Conservation (phyloP, 352 stramenopile genomes). For the Thalassiosira exigua region DNA sequence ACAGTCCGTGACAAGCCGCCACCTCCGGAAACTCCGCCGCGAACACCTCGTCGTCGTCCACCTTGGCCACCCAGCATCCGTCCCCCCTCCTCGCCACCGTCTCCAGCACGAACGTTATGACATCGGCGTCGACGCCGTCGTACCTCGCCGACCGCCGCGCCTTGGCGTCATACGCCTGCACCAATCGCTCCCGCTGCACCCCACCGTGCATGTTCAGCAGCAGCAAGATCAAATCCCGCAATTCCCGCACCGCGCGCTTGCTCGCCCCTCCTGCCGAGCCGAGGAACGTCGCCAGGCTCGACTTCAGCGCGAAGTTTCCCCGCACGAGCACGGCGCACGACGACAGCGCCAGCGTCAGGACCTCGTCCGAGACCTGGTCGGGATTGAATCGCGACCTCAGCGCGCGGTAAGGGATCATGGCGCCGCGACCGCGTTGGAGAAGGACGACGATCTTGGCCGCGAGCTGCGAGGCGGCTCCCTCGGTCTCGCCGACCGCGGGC, state of each 20-base stretch:
- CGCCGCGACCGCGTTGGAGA: slow-evolving; percentile 61
- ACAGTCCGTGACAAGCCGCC: slow-evolving; percentile 57
- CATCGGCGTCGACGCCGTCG: slow-evolving; percentile 47
- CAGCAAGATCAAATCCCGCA: slow-evolving; percentile 74
- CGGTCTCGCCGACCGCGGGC: slow-evolving; percentile 1
- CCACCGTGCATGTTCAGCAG: slow-evolving; percentile 71
- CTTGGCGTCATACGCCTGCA: slow-evolving; percentile 16
- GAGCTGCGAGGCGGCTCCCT: slow-evolving; percentile 41
- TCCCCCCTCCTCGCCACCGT: slow-evolving; percentile 59
- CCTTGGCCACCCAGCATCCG: slow-evolving; percentile 68
- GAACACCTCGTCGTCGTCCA: slow-evolving; percentile 73
- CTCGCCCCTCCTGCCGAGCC: slow-evolving; percentile 2
- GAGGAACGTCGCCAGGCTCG: slow-evolving; percentile 46
- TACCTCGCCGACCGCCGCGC: slow-evolving; percentile 19
- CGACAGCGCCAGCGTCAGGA: slow-evolving; percentile 64
- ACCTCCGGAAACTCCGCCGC: slow-evolving; percentile 54
- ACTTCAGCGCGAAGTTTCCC: slow-evolving; percentile 80
- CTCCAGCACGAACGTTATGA: slow-evolving; percentile 66
- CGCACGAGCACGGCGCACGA: slow-evolving; percentile 73
- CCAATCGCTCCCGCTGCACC: slow-evolving; percentile 60
- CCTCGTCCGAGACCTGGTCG: slow-evolving; percentile 44
- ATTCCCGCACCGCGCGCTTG: slow-evolving; percentile 44
- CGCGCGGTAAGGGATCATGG: slow-evolving; percentile 73
- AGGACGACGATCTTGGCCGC: slow-evolving; percentile 46
- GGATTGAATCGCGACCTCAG: slow-evolving; percentile 60